Conservation (phyloP, 2,329 filamentous ascomycete genomes). For the Aaosphaeria pasadenensis region DNA sequence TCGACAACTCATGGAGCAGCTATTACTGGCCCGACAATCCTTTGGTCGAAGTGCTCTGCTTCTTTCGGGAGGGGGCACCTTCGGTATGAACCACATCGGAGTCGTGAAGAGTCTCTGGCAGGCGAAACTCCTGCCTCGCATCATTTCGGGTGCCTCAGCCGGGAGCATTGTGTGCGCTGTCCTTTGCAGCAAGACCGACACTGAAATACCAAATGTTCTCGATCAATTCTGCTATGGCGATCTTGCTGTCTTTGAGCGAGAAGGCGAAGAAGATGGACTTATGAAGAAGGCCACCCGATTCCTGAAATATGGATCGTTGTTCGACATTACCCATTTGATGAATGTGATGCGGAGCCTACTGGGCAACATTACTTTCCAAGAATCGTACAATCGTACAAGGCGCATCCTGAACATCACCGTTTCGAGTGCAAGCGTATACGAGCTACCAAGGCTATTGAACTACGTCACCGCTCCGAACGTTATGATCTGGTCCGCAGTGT, state of each 20-base stretch:
- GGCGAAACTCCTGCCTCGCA: conserved; percentile 71
- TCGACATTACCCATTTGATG: conserved; percentile 78
- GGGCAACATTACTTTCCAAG: conserved; percentile 90
- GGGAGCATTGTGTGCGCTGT: conserved; percentile 84
- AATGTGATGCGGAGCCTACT: conserved; percentile 78
- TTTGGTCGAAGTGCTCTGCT: conserved; percentile 83
- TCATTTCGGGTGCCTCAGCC: conserved; percentile 84
- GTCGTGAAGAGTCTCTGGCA: conserved; percentile 81
- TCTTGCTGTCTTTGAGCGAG: conserved; percentile 72
- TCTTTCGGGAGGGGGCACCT: conserved; percentile 81
- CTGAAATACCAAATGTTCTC: conserved; percentile 70
- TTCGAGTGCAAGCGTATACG: conserved; percentile 81
- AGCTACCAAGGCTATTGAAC: conserved; percentile 82
- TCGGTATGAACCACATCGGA: conserved; percentile 89
- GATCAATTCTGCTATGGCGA: conserved; percentile 75
- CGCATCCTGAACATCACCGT: conserved; percentile 93
- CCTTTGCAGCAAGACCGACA: conserved; percentile 73
- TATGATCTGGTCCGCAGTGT: conserved; percentile 91
- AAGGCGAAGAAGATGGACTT: conserved; percentile 58
- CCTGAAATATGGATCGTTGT: conserved; percentile 77
- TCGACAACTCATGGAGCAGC: conserved; percentile 61
- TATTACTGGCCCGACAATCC: conserved; percentile 71
- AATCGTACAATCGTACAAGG: conserved; percentile 91
- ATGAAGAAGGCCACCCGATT: conserved; percentile 69
- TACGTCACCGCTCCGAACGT: conserved; percentile 93